Conservation (phyloP, 306 rosid species). For the cucumber (Cucumis sativus) region DNA sequence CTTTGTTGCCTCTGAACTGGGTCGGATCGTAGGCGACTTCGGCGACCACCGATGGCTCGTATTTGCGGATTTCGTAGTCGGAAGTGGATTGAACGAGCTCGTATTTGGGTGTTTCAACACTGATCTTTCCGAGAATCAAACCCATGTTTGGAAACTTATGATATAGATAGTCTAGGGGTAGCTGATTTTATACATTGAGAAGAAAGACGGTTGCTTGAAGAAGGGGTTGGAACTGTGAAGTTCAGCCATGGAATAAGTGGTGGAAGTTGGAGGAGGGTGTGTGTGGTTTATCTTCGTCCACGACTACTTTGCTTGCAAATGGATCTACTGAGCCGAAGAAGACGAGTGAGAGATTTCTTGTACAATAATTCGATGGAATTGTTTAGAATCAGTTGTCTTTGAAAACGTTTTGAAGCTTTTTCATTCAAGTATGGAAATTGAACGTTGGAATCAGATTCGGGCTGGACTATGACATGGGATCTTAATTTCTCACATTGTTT, state of each 20-base stretch:
- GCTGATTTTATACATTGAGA: neutral
- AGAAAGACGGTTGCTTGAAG: neutral
- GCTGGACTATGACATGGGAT: no score
- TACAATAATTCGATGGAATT: neutral
- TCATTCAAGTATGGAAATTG: no score
- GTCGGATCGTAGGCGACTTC: constrained; percentile 70
- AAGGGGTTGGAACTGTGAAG: neutral
- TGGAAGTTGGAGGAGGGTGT: neutral
- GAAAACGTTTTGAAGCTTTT: no score
- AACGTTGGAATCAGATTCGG: no score
- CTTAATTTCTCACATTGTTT: no score
- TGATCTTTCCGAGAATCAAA: constrained; percentile 58
- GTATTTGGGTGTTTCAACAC: constrained; percentile 48
- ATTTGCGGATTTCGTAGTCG: constrained; percentile 65
- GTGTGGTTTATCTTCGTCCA: constrained; percentile 9
- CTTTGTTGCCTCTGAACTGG: constrained; percentile 56
- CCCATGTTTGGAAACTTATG: constrained; percentile 42
- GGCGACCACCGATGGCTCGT: constrained; percentile 51
- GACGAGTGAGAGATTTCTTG: neutral
- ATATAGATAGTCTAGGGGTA: neutral
- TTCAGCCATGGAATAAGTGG: neutral
- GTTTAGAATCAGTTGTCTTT: no score
- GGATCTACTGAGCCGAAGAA: neutral
- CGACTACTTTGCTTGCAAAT: neutral
- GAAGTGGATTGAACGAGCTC: constrained; percentile 33